Evolutionary conservation across 331 rosid species (phyloP), one percentile per base, ranked within the genome.

Genomic region (Malus hybrid): DNA sequence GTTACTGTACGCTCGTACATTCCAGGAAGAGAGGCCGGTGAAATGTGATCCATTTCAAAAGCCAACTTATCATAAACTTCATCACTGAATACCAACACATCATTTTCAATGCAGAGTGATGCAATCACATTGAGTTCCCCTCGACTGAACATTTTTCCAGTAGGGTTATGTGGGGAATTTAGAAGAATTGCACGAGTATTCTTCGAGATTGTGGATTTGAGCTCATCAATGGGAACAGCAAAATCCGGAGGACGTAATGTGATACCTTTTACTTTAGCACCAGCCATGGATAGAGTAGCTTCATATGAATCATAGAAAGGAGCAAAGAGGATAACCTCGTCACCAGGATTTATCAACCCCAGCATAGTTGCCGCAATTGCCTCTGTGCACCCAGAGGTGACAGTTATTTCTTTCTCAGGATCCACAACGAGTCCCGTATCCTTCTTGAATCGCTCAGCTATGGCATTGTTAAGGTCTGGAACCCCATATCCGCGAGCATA

Each of bases 51-150:
- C 96, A 85, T 87, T 76, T 94, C 99, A 78, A 94, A 94, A 52
- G 99, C 81, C 89, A 94, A 72, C 85, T 92, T 94, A 59, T 94
- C 97, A 73, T 94, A 92, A 72, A 92, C 97, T 83, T 94, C 99
- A 74, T 90, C 99, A 22, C 82, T 12, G 69, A 92, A 91, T 81
- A 85, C 92, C 76, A 94, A 68, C 67, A 94, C 95, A 73, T 90
- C 96, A 57, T 94, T 94, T 83, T 94, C 91, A 55, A 92, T 84
- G 87, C 97, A 94, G 55, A 94, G 92, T 70, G 97, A 87, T 15
- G 99, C 96, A 76, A 92, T 92, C 66, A 60, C 34, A 66, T 78
- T 60, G 48, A 94, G 88, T 77, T 94, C 97, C 74, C 87, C 96
- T 31, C 73, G 74, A 9, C 90, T 91, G 85, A 92, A 90, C 89